Base-by-base conservation (phyloP, 2,329 filamentous ascomycete species). In the Akanthomyces uredinophilus region DNA sequence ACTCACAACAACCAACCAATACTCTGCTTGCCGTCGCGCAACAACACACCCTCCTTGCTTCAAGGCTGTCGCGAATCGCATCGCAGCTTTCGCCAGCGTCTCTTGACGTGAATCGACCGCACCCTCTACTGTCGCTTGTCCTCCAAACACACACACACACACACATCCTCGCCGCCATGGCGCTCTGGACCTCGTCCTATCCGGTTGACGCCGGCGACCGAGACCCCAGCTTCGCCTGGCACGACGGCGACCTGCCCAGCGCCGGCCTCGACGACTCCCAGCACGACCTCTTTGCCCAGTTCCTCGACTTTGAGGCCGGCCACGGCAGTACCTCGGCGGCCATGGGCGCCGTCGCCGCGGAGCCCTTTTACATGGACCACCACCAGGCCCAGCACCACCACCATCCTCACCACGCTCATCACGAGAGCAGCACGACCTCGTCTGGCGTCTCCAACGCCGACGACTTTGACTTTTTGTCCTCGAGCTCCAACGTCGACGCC, bases 221-320 rank as follows among this genome's bases (percentile, higher is more conserved):
- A 52, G 73, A 75, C 29, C 65, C 70, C n/a, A 67, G 67, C 66
- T 73, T 74, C 67, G 73, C 68, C 65, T 75, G 73, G 72, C 71
- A 71, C 59, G 72, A 74, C 51, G 51, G 69, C 35, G 72, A 75
- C 46, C 69, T 69, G 39, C 66, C 67, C 32, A 47, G 47, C 43
- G 61, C 61, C 18, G 39, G 46, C 18, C 66, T 66, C 24, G 70
- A 68, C 37, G 71, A 73, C 53, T 67, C 66, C 47, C 65, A 69
- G 32, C 69, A 65, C 66, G 74, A 76, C 65, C 68, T 76, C 55
- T 75, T 76, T 61, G 70, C 71, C 20, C 72, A 76, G 66, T 76
- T 74, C 62, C 68, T 76, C 65, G 69, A 75, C 70, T 73, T 75
- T 61, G 74, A 74, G 41, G 68, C 63, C 61, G 69, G 69, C 54